Evolutionary conservation across 495 filamentous ascomycete species (phyloP), one percentile per base, ranked within the genome.

Genomic region (Daldinia vernicosa): DNA sequence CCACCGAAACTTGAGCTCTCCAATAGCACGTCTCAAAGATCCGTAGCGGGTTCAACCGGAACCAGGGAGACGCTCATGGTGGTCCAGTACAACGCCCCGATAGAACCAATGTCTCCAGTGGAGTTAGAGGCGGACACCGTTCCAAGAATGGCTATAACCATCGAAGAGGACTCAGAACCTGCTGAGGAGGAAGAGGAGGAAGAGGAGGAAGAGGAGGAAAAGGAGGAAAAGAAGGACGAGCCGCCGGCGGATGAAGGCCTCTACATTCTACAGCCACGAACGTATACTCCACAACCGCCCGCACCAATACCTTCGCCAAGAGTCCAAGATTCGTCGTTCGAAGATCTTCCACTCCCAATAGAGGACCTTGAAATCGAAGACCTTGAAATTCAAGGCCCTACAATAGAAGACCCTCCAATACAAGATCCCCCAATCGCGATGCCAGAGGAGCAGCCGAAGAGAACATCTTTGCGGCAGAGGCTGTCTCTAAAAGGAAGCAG

Each of bases 261-360:
- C 14, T 85, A 81, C 66, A 79, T 86, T 17, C 70, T 87, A 37
- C 83, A 86, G 60, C 85, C 85, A 12, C 80, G 80, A 57, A 87
- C 84, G 0, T 88, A 87, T 69, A 87, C 82, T 8, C 86, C 86
- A 0, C 78, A 81, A 33, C 82, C 82, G 6, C 82, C 84, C 6
- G 80, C 79, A 15, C 82, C 82, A 14, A 69, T 83, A 26, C 82
- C 82, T n/a, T 84, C 83, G 7, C 82, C 82, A 14, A 76, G 75
- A 37, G 37, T 81, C 1, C 59, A 71, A 11, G 71, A 77, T 37
- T 60, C 74, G 17, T 5, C 43, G 5, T 47, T 24, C 2, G 43
- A 47, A 47, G 43, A 47, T 9, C 17, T 47, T 47, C 43, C 43
- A 12, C 19, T 47, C 19, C 33, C 33, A 35, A 35, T 35, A 14